Base-by-base conservation (phyloP, 495 filamentous ascomycete species). In the Xylaria curta region DNA sequence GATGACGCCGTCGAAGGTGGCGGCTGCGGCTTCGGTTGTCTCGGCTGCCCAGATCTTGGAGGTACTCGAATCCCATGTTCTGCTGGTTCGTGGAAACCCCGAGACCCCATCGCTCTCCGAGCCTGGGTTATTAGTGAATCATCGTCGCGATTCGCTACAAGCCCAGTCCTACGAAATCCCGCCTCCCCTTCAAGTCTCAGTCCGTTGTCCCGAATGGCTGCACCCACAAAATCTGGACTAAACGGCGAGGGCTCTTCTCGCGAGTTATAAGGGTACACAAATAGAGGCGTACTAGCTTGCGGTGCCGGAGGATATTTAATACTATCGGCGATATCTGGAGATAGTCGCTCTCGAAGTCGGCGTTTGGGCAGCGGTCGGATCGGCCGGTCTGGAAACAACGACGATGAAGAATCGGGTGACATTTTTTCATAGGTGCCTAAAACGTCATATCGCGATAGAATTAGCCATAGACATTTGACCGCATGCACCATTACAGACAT, bases 281-380 rank as follows among this genome's bases (percentile, higher is more conserved):
- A 97, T 28, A 94, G 78, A 17, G 94, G 89, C 42, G 89, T 86
- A 4, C 88, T 86, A 17, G 86, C 87, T 51, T 88, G 86, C 5
- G 91, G 92, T 4, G 88, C 85, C 0, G 92, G 89, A 1, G 95
- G 93, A 76, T 93, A 98, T 66, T 90, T 85, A 74, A 97, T 95
- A 19, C 90, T 90, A 47, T 92, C 90, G 65, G 93, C 94, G 70
- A 93, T 89, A 75, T 96, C 94, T 71, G 90, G 89, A 19, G 94
- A 92, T 31, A 99, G 85, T 49, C 94, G 90, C 72, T 94, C 94
- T 61, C 94, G 92, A 24, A 98, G 85, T 68, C 91, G 90, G 71
- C 93, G 90, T 82, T 92, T 96, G 42, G 97, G 97, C 66, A 99
- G 86, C 61, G 97, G 97, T 51, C 94, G 93, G 78, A 99, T 98